Base-by-base conservation (phyloP, 2,329 filamentous ascomycete species). In the Neodidymelliopsis sp. region DNA sequence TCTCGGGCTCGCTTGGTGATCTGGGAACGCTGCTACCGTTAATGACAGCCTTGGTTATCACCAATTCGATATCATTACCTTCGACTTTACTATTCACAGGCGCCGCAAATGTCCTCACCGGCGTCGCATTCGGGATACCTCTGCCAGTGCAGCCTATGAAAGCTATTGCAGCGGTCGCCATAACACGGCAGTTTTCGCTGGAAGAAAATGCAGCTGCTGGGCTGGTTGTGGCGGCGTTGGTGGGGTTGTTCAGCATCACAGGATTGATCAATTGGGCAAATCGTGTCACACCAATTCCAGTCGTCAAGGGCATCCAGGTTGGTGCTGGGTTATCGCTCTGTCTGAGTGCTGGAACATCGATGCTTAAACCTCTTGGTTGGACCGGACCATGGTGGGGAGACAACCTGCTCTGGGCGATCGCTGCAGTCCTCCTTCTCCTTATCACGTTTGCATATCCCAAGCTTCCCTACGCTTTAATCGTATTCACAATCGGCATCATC, bases 221-320 rank as follows among this genome's bases (percentile, higher is more conserved):
- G 2, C 82, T 93, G 27, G 88, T 90, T 49, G 91, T 96, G 24
- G 86, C 86, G 2, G 76, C 77, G 6, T 82, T 87, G 16, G 87
- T 97, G 7, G 80, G 93, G 7, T 6, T 95, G 1, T 85, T 97
- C 69, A 92, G 88, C 65, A 68, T 86, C 4, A 95, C 91, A 0
- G 90, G 93, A 0, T 74, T 94, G n/a, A 77, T 97, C 23, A 81
- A 80, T 48, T 88, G 85, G 80, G 85, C 90, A 40, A 86, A 89
- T 7, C 75, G 79, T n/a, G 79, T 86, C 11, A 88, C 95, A 7
- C 93, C 93, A 0, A 84, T 92, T 11, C 90, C 92, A 0, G 88
- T 97, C 0, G 87, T 97, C 42, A 96, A 96, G 69, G 93, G 93
- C 22, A 97, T 97, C 58, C 94, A 97, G 74, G 84, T 97, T 36